Evolutionary conservation across 1,284 basidiomycete genomes (phyloP), one percentile per base, ranked within the genome.

Genomic region (Chalciporus sp.): DNA sequence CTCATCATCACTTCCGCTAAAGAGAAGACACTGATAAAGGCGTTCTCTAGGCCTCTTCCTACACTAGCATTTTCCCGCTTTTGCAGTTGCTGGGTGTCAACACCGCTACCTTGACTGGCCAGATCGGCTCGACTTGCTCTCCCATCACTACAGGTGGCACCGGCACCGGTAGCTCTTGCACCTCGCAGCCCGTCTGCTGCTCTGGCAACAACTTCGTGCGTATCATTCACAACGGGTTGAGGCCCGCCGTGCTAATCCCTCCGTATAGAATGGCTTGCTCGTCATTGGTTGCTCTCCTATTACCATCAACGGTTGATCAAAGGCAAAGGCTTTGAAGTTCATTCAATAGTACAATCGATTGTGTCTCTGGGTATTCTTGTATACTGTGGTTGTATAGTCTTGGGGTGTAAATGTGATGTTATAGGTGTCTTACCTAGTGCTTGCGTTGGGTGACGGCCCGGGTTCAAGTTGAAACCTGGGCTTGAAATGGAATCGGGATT

Each of bases 131-230:
- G 19, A 53, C 42, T n/a, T 66, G 61, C 50, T 43, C 42, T 26
- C 42, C 49, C 26, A 16, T 61, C 42, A 10, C n/a, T 4, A 47
- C 52, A 7, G 44, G 46, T 10, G 37, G 43, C 9, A 6, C 19
- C 37, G 40, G 55, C n/a, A 42, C 17, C 17, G 49, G 55, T 35
- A 35, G 28, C 12, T n/a, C n/a, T 10, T 66, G 63, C 42, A 19
- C 20, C 12, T 37, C 46, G 8, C 49, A 65, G 45, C 49, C 65
- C 4, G 53, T 53, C n/a, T 65, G 61, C 49, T 65, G 63, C 41
- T 52, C 39, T 19, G 55, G 54, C 4, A 40, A 67, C 19, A 39
- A 4, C 2, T 57, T 50, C 10, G 63, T 67, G 17, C 48, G 65
- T 61, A 9, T 2, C 12, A 14, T 33, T 33, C 31, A 7, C 31